Conservation (phyloP, 257 asterid species). For the Ehretia macrophylla region DNA sequence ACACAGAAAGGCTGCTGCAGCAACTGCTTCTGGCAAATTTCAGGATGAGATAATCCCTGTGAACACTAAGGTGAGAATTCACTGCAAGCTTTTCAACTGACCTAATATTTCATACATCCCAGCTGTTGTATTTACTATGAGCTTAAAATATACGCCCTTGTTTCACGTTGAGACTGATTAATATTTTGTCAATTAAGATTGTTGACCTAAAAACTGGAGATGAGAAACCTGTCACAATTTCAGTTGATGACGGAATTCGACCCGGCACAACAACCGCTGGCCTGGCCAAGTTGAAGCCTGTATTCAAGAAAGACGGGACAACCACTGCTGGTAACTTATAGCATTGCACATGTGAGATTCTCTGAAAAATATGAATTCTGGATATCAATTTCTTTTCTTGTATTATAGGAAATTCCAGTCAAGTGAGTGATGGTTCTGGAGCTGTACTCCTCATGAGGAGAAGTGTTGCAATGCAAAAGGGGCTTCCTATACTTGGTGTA, state of each 20-base stretch:
- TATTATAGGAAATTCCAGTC: constrained; percentile 86
- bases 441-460: constrained; percentile 98
- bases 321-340: constrained; percentile 81
- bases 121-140: neutral
- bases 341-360: neutral
- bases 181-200: constrained; percentile 36
- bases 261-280: constrained; percentile 59
- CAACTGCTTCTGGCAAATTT: constrained; percentile 90
- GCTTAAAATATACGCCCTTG: neutral
- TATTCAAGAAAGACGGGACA: constrained; percentile 97
- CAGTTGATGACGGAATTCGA: constrained; percentile 91
- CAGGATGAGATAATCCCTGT: constrained; percentile 95
- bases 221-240: constrained; percentile 78
- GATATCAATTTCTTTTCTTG: constrained; percentile 9
- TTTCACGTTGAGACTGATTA: constrained; percentile 12
- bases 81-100: neutral
- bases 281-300: constrained; percentile 78
- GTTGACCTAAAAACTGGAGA: constrained; percentile 97
- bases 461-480: constrained; percentile 85
- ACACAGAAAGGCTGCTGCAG: constrained; percentile 96
- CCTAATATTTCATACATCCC: neutral
- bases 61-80: constrained; percentile 58
- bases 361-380: constrained; percentile 7
- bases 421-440: constrained; percentile 98
- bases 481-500: constrained; percentile 92